Base-by-base conservation (phyloP, 2,329 filamentous ascomycete genomes). In the Chrysosporium queenslandicum region DNA sequence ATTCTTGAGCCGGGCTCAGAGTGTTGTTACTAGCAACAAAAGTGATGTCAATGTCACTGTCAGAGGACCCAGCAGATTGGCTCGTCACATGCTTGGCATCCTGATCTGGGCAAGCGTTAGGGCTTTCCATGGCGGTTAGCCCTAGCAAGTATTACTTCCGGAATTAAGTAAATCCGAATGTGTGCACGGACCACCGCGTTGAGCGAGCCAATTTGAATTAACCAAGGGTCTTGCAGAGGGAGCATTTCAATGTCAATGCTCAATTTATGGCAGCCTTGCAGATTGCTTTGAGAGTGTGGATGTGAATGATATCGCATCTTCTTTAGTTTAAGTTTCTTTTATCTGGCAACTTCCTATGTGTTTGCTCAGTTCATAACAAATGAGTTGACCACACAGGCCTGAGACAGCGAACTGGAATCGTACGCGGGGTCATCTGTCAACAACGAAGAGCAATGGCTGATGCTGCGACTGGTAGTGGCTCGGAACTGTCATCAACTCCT, bases 101-200 rank as follows among this genome's bases (percentile, higher is more conserved):
- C 36, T 4, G 4, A 8, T 11, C 18, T 8, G 30, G 48, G 14
- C 2, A 34, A 30, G 21, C 23, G 27, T 8, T 43, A 50, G 48
- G 48, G 48, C 39, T 50, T 42, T 18, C 12, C 27, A 36, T 43
- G 14, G 5, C 11, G 5, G 0, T 7, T 25, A 34, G 25, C 48
- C 48, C 30, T 23, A 36, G 7, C 27, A 12, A 6, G 5, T 16
- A n/a, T 25, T 18, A 16, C 5, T 39, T 4, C 14, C 40, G 50
- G 50, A 34, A 23, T 18, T 34, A 43, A 4, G 14, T 51, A 32
- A 43, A 21, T 43, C 48, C 48, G 48, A 9, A 11, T 3, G 21
- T 14, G 16, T 42, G 51, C 51, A 53, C 51, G 39, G 43, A 49
- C 51, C 51, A 53, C 51, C 51, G 51, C 51, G 51, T 53, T 29